phyloP scores from a whole-genome alignment of 2,329 filamentous ascomycete species.

The Hypoxylon sp. region DNA sequence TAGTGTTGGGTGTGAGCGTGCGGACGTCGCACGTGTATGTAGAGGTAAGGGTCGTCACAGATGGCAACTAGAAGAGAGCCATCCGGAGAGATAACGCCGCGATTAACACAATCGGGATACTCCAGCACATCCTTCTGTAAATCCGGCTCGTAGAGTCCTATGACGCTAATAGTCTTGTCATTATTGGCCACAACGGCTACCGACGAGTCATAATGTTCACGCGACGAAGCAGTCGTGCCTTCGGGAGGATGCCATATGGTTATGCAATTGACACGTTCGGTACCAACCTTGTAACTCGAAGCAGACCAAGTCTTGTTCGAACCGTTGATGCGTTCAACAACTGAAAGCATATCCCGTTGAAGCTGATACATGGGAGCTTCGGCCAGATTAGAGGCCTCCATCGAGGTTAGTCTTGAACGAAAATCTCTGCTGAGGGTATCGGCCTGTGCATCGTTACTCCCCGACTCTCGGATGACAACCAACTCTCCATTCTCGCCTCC shows the following conservation, averaged over 20 bases:
- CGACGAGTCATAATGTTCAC: conserved; percentile 63
- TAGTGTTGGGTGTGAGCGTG: conserved; percentile 56
- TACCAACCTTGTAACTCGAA: conserved; percentile 68
- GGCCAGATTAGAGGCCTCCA: conserved; percentile 51
- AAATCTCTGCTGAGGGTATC: conserved; percentile 48
- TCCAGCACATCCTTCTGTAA: conserved; percentile 78
- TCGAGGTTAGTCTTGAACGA: conserved; percentile 44
- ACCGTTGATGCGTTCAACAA: conserved; percentile 54
- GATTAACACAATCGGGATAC: conserved; percentile 90
- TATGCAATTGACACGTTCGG: conserved; percentile 76
- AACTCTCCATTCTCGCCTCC: conserved; percentile 92
- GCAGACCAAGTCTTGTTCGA: conserved; percentile 63
- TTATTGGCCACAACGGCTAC: conserved; percentile 90
- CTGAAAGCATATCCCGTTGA: conserved; percentile 53
- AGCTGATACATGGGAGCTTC: conserved; percentile 55
- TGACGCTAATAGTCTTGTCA: conserved; percentile 88
- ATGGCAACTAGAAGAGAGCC: conserved; percentile 85
- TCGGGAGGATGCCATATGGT: conserved; percentile 72
- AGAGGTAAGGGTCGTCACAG: conserved; percentile 88
- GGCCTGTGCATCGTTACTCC: conserved; percentile 55
- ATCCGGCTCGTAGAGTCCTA: conserved; percentile 74
- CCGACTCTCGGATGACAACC: conserved; percentile 75
- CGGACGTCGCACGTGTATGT: conserved; percentile 77
- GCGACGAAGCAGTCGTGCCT: conserved; percentile 45
- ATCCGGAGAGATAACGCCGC: conserved; percentile 92